Percentiles rank a stretch among this genome's conserved stretches.
phyloP scores from a whole-genome alignment of 768 basidiomycete species.

The Mycena epipterygia region DNA sequence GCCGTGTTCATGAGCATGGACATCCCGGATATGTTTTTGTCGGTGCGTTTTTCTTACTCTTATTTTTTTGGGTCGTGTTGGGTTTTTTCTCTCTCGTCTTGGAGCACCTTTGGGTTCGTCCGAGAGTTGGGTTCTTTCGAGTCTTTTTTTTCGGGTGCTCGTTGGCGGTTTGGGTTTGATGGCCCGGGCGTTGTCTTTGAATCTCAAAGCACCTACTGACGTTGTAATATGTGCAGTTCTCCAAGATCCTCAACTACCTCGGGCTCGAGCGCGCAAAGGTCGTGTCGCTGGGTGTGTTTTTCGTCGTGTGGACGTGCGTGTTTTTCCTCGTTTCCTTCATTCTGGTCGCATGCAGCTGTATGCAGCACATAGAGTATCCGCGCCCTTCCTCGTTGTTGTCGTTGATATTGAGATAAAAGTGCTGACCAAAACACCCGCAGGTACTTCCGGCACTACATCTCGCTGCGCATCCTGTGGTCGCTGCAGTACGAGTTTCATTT shows the following conservation, averaged over 20 bases:
- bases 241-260: conserved; percentile 21
- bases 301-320: conserved; percentile 22
- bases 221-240: neutral
- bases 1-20: conserved; percentile 27
- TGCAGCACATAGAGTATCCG: neutral
- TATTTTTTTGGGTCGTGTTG: too few species aligned
- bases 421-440: neutral
- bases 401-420: too few species aligned
- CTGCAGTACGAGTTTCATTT: conserved; percentile 10
- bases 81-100: too few species aligned
- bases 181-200: too few species aligned
- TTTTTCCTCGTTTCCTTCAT: neutral
- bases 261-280: conserved; percentile 5
- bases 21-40: conserved; percentile 7
- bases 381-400: too few species aligned
- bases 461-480: conserved; percentile 18
- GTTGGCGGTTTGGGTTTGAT: too few species aligned
- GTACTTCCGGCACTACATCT: conserved; percentile 26
- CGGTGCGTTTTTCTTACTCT: neutral
- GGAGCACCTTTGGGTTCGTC: too few species aligned
- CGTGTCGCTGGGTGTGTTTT: conserved; percentile 3
- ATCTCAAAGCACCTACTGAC: neutral
- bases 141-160: too few species aligned
- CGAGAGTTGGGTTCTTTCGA: too few species aligned
- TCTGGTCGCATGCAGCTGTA: neutral